Base-by-base conservation (phyloP, 495 filamentous ascomycete genomes). In the Lasiosphaeria ovina region DNA sequence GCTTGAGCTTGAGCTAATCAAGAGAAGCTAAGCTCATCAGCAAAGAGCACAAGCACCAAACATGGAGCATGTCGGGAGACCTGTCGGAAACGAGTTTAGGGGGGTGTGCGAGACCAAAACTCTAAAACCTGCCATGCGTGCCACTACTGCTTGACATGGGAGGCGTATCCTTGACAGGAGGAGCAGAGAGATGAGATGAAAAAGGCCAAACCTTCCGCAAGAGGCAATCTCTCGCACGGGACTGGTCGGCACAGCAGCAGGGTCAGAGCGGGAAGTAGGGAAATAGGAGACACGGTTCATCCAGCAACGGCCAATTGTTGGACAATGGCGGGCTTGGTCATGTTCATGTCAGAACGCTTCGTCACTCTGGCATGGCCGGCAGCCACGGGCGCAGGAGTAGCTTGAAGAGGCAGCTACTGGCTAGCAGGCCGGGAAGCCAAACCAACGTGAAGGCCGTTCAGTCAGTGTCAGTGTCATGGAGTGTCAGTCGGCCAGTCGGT, bases 191-290 rank as follows among this genome's bases (percentile, higher is more conserved):
- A 65, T 65, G 64, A 57, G 66, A 66, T 64, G 58, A 56, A 65
- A 63, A 54, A 63, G 51, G 59, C 68, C 59, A 71, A 72, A 69
- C 68, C 65, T 72, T 69, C 69, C 66, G 35, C 69, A 72, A 72
- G 59, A 59, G 69, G 68, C 57, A 71, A 61, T 58, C 61, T 68
- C 62, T 58, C 59, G 54, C 68, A 66, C 72, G 60, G 68, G 65
- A 70, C 59, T 64, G 62, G 66, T 60, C 54, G 67, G 61, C 53
- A 66, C 61, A 62, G 61, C 61, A 62, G 61, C 55, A 69, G 53
- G 64, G 64, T 63, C 67, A 64, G 62, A 64, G 65, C 65, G 63
- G 67, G 44, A 55, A 51, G 45, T 31, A 65, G 49, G 49, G 35
- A 47, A 55, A 57, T 16, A 51, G 54, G 57, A 45, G 55, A 47